A percentile compares a stretch with the other conserved stretches of the same genome.
phyloP scores from a whole-genome alignment of 2,329 filamentous ascomycete species.

The Verticillium alfalfae region DNA sequence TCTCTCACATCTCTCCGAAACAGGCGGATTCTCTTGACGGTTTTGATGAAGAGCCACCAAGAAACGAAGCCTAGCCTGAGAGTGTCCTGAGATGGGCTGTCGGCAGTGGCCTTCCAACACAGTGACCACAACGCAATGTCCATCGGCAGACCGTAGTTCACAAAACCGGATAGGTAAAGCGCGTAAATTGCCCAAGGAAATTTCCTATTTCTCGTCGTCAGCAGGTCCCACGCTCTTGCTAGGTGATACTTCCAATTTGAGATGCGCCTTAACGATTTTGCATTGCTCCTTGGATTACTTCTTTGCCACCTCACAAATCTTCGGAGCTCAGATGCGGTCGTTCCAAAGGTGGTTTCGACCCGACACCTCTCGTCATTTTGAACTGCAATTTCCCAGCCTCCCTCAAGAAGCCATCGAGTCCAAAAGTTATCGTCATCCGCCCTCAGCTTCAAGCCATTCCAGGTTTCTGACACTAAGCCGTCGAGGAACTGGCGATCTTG shows the following conservation, averaged over 20 bases:
- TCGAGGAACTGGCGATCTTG: background rate
- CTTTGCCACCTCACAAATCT: background rate
- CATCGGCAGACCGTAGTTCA: background rate
- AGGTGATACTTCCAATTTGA: background rate
- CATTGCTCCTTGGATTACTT: background rate
- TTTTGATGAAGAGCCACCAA: background rate
- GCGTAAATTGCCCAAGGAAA: background rate
- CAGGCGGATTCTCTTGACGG: background rate
- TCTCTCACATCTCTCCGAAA: background rate
- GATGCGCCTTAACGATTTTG: background rate
- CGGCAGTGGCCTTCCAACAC: background rate
- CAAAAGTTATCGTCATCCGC: background rate
- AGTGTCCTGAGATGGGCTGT: background rate
- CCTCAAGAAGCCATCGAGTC: background rate
- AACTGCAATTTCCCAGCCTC: background rate
- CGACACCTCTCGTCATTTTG: background rate
- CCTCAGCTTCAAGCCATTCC: background rate
- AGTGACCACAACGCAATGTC: background rate
- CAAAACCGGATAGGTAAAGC: background rate
- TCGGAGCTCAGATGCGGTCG: background rate
- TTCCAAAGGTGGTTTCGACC: background rate
- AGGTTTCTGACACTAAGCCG: background rate
- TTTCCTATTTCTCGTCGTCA: background rate
- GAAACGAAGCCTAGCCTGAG: background rate
- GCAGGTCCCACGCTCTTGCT: background rate